A percentile compares a stretch with the other conserved stretches of the same genome.
phyloP scores from a whole-genome alignment of 129 eudicot species.

The Ambrosia artemisiifolia region DNA sequence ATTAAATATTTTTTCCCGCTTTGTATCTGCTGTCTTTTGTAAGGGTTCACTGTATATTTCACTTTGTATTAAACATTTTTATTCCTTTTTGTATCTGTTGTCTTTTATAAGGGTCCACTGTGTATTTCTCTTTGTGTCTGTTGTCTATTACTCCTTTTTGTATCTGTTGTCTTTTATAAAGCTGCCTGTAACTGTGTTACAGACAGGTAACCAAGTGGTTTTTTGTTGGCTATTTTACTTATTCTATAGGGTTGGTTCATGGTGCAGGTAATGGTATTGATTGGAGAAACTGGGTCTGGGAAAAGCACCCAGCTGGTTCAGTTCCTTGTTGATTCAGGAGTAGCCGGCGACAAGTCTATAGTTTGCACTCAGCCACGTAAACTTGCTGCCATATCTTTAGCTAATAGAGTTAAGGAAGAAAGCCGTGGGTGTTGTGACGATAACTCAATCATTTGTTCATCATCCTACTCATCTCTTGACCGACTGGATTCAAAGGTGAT shows the following conservation, averaged over 20 bases:
- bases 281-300: slow-evolving; percentile 96
- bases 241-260: neutral
- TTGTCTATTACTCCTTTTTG: no score
- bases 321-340: slow-evolving; percentile 85
- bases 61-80: no score
- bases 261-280: slow-evolving; percentile 50
- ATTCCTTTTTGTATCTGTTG: no score
- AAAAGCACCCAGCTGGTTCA: slow-evolving; percentile 96
- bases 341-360: slow-evolving; percentile 52
- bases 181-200: no score
- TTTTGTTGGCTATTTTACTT: neutral
- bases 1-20: no score
- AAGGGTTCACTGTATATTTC: no score
- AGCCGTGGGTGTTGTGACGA: slow-evolving; percentile 57
- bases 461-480: slow-evolving; percentile 52
- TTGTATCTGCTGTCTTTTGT: no score
- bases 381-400: slow-evolving; percentile 83
- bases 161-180: no score
- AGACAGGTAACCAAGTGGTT: no score
- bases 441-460: slow-evolving; percentile 35
- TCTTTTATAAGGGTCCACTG: no score
- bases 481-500: slow-evolving; percentile 44
- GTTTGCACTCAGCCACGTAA: slow-evolving; percentile 96
- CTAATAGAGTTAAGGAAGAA: slow-evolving; percentile 75
- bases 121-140: no score